Percentiles rank a stretch among this genome's conserved stretches.
phyloP scores from a whole-genome alignment of 306 rosid genomes.

The Geum urbanum region DNA sequence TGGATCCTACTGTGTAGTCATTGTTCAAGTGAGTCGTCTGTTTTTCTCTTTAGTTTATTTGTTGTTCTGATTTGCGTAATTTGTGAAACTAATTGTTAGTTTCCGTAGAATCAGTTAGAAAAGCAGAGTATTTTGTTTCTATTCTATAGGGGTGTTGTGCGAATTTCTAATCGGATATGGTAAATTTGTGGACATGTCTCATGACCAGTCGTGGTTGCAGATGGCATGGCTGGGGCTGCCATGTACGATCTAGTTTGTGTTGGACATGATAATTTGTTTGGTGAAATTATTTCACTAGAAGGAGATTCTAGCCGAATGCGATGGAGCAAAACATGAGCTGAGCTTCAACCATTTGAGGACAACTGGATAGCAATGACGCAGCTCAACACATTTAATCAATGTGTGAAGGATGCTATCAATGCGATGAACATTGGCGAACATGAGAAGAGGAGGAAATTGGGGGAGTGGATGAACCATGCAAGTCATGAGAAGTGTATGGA shows the following conservation, averaged over 20 bases:
- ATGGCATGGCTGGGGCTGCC: conserved; percentile 99
- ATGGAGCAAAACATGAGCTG: conserved; percentile 53
- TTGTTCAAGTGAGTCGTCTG: neutral
- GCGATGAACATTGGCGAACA: conserved; percentile 42
- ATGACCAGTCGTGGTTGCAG: conserved; percentile 95
- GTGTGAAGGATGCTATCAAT: conserved; percentile 60
- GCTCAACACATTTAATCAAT: conserved; percentile 72
- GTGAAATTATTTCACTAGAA: conserved; percentile 93
- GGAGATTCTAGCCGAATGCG: conserved; percentile 53
- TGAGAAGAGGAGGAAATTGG: conserved; percentile 52
- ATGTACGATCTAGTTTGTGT: conserved; percentile 98
- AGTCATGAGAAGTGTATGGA: conserved; percentile 58
- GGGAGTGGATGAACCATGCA: conserved; percentile 57
- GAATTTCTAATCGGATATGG: neutral
- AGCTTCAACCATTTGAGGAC: conserved; percentile 76
- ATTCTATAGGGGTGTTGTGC: neutral
- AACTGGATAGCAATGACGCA: conserved; percentile 61
- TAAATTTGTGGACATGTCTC: conserved; percentile 59
- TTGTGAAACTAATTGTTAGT: neutral
- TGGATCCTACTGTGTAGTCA: neutral
- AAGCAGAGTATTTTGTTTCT: neutral
- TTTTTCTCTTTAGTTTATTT: neutral
- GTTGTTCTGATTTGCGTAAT: neutral
- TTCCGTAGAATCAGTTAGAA: too few relatives aligned
- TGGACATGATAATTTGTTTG: conserved; percentile 83